Evolutionary conservation across 768 basidiomycete species (phyloP), one percentile per base, ranked within the genome.

Genomic region (Tricholoma sp.): DNA sequence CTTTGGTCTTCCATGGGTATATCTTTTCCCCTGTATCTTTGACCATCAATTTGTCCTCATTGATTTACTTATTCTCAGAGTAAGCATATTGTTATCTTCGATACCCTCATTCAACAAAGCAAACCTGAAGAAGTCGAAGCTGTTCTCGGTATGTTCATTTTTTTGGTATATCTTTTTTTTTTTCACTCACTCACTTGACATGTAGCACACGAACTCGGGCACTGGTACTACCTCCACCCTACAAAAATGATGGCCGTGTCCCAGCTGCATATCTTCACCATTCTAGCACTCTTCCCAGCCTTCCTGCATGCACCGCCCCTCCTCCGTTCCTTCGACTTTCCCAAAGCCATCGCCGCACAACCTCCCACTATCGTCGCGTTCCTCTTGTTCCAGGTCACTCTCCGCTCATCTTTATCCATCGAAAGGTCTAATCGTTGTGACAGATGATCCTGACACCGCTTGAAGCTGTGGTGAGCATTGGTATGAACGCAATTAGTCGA

Each of bases 81-180:
- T 74, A 94, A 94, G 63, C 92, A 94, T 72, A 92, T 96, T 61
- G 94, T 98, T 69, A 89, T 99, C 66, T 99, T 94, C 65, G 97
- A 99, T 64, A 98, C 96, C 0, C 81, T 99, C 61, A 94, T 98
- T 71, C 87, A 95, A 66, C 85, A 98, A 65, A 89, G 84, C 70
- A 84, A 86, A 63, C 82, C 94, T 0, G 90, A 92, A 24, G 93
- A 98, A 70, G 93, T 99, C 29, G 96, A 98, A 63, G 96, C 97
- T 32, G 94, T 99, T n/a, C 82, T 98, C 42, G 86, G 78, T 78
- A 62, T 17, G 74, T 66, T 8, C 31, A 11, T 17, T 34, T 51
- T 11, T 7, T 45, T 31, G 45, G 32, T 37, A 7, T 15, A 17
- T 51, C 52, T 36, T 49, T 20, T 32, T 20, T 32, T 45, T 15